A percentile compares a stretch with the other conserved stretches of the same genome.
Conservation (phyloP, 345 rosid genomes). For the Brassica carinata region DNA sequence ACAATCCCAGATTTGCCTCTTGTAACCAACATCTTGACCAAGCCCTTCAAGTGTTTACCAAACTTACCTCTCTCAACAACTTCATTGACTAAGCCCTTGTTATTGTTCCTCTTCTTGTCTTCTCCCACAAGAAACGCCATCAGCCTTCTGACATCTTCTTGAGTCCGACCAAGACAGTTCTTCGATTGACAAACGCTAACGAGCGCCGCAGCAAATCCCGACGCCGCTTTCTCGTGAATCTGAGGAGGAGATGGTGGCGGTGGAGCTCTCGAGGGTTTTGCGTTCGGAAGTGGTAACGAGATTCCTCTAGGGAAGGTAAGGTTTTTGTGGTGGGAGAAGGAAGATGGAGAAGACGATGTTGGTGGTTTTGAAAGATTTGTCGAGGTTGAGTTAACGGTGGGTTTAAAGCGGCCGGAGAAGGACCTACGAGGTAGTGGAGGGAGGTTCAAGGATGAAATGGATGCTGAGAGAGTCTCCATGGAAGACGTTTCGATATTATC, state of each 20-base stretch:
- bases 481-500: conserved; percentile 31
- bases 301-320: background rate
- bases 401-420: conserved; percentile 18
- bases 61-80: conserved; percentile 45
- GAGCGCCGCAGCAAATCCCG: conserved; percentile 80
- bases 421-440: conserved; percentile 39
- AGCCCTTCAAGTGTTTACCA: conserved; percentile 48
- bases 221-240: conserved; percentile 54
- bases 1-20: conserved; percentile 52
- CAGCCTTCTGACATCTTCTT: conserved; percentile 51
- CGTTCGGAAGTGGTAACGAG: conserved; percentile 25
- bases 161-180: conserved; percentile 49
- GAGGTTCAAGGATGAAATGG: conserved; percentile 55
- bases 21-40: conserved; percentile 58
- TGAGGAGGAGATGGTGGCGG: conserved; percentile 10
- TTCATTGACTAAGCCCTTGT: conserved; percentile 40
- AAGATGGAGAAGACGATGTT: conserved; percentile 32
- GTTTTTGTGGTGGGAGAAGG: conserved; percentile 26
- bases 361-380: conserved; percentile 30
- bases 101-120: conserved; percentile 38
- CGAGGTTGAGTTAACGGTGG: conserved; percentile 41
- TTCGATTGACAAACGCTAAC: conserved; percentile 55
- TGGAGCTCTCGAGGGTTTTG: conserved; percentile 20
- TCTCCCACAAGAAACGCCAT: conserved; percentile 46
- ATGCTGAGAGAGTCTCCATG: conserved; percentile 67